Base-by-base conservation (phyloP, 352 stramenopile genomes). In the Aphanomyces stellatus region DNA sequence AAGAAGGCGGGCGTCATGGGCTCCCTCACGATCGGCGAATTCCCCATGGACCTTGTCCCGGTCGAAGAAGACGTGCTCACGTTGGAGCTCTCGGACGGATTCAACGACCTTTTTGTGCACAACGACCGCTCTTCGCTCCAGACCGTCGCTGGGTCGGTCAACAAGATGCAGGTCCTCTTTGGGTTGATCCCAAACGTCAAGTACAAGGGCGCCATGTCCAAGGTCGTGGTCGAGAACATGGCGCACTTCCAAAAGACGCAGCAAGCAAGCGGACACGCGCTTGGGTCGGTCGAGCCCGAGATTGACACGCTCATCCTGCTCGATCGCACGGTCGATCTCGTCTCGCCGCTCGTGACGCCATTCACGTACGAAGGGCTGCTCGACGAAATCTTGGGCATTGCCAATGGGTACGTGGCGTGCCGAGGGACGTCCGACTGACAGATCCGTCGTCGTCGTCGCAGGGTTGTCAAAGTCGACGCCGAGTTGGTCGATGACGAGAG, bases 321-420 rank as follows among this genome's bases (percentile, higher is more conserved):
- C 19, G 96, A 99, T 77, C 86, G 92, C 41, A 96, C 88, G 33
- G 88, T 98, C 2, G 96, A 99, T 73, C 79, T 98, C 22, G 87
- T 98, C 28, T 98, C 96, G 51, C 93, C 95, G 40, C 94, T 99
- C 81, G 88, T 96, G 30, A 98, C 93, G 30, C 94, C 96, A 2
- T 76, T 99, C 31, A 99, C 96, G 5, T 99, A 98, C 71, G 96
- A 99, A 80, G 96, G 96, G 7, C 74, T 99, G 22, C 75, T 99
- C 33, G 95, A 99, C 73, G 91, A 99, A 76, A 88, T 98, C 24
- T 49, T 99, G 8, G 90, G 91, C 65, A 98, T 99, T 74, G 88
- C 93, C 28, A 82, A 96, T 74, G 88, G 90, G 31, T 79, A 43
- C 53, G 66, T 74, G 15, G 27, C 22, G 15, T 27, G 13, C 24